These are phyloP conservation scores for Saraca asoca DNA, from an alignment of 331 rosid genomes.

Conservation along the genomic window DNA sequence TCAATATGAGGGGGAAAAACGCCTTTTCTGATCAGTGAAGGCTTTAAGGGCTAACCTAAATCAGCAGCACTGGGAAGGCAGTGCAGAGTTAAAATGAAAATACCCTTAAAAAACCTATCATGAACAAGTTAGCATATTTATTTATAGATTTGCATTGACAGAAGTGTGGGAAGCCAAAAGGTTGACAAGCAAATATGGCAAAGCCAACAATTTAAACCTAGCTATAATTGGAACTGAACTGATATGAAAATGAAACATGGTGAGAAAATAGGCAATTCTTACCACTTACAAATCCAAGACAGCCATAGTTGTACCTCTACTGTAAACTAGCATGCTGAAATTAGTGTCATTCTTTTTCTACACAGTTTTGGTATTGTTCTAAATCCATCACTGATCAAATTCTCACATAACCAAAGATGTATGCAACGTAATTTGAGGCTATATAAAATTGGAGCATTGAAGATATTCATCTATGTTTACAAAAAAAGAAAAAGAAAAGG, in stretches of 20 bases:
- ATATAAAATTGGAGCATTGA: slow-evolving; percentile 9
- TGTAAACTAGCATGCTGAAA: background rate
- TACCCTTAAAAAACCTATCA: background rate
- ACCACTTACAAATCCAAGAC: background rate
- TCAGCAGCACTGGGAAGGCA: slow-evolving; percentile 33
- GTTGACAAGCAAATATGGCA: background rate
- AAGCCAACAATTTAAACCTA: background rate
- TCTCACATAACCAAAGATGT: background rate
- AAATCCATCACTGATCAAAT: background rate
- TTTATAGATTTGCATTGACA: background rate
- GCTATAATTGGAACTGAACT: background rate
- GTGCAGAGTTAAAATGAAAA: background rate
- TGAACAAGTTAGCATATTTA: background rate
- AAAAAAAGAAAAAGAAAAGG: too few relatives aligned
- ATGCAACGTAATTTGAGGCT: slow-evolving; percentile 11
- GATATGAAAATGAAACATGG: background rate
- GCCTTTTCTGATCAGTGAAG: slow-evolving; percentile 85
- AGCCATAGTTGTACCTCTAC: background rate
- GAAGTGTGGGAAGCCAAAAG: background rate
- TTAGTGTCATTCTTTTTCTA: background rate
- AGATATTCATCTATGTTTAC: background rate
- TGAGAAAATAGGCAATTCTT: background rate
- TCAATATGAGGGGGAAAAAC: slow-evolving; percentile 91
- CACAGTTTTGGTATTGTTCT: background rate
- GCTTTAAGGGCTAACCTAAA: slow-evolving; percentile 93